These are phyloP conservation scores for Stylosanthes scabra DNA, from an alignment of 331 rosid genomes.

Conservation along the genomic window DNA sequence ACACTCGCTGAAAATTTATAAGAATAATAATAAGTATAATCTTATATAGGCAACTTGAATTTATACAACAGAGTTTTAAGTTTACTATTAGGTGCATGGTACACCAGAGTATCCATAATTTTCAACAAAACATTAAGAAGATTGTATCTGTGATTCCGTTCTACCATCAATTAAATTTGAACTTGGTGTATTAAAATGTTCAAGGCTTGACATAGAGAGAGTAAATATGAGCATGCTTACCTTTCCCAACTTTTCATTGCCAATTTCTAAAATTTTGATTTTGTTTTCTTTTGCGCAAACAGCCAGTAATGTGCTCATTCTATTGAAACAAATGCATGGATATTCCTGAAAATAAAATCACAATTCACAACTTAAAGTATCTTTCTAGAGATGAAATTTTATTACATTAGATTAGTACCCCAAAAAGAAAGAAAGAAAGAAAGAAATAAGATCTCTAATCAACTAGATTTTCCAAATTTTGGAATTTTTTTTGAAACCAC, in stretches of 20 bases:
- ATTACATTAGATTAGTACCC: background rate
- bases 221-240: constrained; percentile 31
- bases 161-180: constrained; percentile 18
- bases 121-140: background rate
- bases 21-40: background rate
- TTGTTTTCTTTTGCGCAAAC: constrained; percentile 46
- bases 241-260: constrained; percentile 26
- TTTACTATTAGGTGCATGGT: too few relatives aligned
- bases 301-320: constrained; percentile 47
- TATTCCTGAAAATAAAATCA: constrained; percentile 38
- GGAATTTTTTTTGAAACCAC: background rate
- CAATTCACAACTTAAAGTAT: background rate
- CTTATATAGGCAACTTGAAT: too few relatives aligned
- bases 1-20: background rate
- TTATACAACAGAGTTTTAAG: too few relatives aligned
- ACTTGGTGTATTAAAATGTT: constrained; percentile 16
- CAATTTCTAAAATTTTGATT: constrained; percentile 45
- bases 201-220: constrained; percentile 2
- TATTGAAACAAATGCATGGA: constrained; percentile 48
- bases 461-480: background rate
- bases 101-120: too few relatives aligned
- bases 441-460: background rate
- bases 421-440: too few relatives aligned
- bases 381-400: constrained; percentile 4
- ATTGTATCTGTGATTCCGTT: background rate